Evolutionary conservation across 2,329 filamentous ascomycete genomes (phyloP), one percentile per base, ranked within the genome.

Genomic region (Penicillium sp.): DNA sequence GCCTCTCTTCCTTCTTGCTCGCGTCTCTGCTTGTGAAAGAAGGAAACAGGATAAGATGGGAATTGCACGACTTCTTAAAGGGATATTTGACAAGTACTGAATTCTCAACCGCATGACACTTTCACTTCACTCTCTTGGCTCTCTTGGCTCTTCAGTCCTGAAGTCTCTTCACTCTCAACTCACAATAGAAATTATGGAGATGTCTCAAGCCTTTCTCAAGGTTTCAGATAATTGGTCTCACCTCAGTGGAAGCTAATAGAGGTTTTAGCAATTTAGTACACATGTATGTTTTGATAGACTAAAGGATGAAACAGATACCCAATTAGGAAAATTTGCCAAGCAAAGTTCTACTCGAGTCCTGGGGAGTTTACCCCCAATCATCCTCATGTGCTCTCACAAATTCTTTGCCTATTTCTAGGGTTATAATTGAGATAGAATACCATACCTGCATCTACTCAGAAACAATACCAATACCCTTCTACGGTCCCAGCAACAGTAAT

Each of bases 281-380:
- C 10, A 36, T 9, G 16, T 17, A n/a, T 36, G 16, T 26, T 42
- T 1, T 42, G 25, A 2, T 42, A n/a, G 19, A 41, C 6, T 36
- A 43, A n/a, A 22, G 5, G 40, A 43, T 56, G 59, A 61, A 60
- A 47, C 36, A 35, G 7, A 19, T 53, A 52, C 57, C 33, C 36
- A 36, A 60, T 62, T 58, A 53, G 59, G 61, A 19, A 49, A 28
- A 36, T 55, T 26, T 25, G 56, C 36, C 45, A 53, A 55, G 45
- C n/a, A 22, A 38, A 38, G 17, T 33, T 33, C 3, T 33, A 33
- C 11, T 22, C 11, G 19, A 40, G 44, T n/a, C 7, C 26, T 28
- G 9, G 9, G 9, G 6, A 47, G 19, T 28, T 26, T 25, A 22
- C 19, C 26, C 43, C 30, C 26, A 17, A 8, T 28, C 4, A 28